phyloP scores from a whole-genome alignment of 805 yeast genomes.

The Alloascoidea hylecoeti region DNA sequence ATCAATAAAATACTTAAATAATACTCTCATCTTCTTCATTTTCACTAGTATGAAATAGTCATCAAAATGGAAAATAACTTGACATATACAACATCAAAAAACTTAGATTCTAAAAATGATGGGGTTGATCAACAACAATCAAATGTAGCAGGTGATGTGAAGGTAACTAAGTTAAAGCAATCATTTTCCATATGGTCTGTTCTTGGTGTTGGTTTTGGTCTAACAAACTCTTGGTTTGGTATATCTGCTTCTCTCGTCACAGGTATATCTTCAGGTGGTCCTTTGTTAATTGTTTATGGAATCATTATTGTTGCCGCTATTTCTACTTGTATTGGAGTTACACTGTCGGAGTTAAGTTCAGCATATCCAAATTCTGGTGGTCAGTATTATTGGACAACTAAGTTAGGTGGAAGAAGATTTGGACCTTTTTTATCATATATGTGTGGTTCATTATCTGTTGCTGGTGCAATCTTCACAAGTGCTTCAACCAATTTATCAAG shows the following conservation, averaged over 20 bases:
- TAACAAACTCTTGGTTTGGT: conserved; percentile 51
- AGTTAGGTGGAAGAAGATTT: conserved; percentile 25
- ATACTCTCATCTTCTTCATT: no score
- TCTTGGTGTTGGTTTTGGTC: conserved; percentile 44
- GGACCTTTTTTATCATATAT: conserved; percentile 31
- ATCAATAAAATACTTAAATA: no score
- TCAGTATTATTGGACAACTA: conserved; percentile 44
- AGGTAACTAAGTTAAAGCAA: conserved; percentile 18
- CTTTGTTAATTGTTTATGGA: conserved; percentile 41
- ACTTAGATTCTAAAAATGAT: no score
- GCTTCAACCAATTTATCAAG: conserved; percentile 40
- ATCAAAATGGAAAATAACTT: no score
- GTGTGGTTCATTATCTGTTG: conserved; percentile 43
- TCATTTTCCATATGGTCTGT: conserved; percentile 30
- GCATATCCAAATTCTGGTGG: conserved; percentile 47
- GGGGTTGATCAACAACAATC: no score
- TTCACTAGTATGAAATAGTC: no score
- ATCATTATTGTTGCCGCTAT: conserved; percentile 33
- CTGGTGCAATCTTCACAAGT: conserved; percentile 40
- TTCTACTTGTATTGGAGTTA: conserved; percentile 31
- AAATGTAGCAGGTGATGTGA: no score
- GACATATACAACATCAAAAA: no score
- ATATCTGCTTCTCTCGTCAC: conserved; percentile 39
- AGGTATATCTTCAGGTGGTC: conserved; percentile 45
- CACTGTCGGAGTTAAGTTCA: conserved; percentile 34